A percentile compares a stretch with the other conserved stretches of the same genome.
Evolutionary conservation across 163 green algal species (phyloP).

Genomic region (Trebouxia gelatinosa): DNA sequence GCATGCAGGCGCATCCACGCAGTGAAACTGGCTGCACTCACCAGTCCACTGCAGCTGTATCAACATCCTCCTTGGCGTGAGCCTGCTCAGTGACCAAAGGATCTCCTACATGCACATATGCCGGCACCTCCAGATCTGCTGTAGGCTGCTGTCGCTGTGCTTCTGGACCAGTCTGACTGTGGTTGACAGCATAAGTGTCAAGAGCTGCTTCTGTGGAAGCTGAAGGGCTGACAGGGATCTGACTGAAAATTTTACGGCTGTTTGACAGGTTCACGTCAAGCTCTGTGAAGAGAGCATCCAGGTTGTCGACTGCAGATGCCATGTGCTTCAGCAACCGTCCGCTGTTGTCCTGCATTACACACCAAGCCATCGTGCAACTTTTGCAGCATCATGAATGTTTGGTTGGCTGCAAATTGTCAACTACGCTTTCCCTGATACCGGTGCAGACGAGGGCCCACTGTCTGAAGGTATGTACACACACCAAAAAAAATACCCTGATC

Average conservation of each 20-base stretch:
- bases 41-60: neutral
- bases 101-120: slow-evolving; percentile 17
- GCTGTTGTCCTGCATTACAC: slow-evolving; percentile 27
- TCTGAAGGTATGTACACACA: too few species aligned
- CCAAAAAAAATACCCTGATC: neutral
- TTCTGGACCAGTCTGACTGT: neutral
- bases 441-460: too few species aligned
- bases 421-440: too few species aligned
- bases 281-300: slow-evolving; percentile 68
- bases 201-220: neutral
- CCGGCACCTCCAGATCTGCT: neutral
- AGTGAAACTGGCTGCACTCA: too few species aligned
- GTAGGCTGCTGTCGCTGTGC: neutral
- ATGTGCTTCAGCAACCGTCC: slow-evolving; percentile 45
- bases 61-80: too few species aligned
- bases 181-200: neutral
- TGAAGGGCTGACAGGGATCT: neutral
- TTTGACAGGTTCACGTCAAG: slow-evolving; percentile 51
- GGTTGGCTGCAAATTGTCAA: neutral
- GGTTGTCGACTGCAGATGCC: slow-evolving; percentile 41
- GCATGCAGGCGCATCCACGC: too few species aligned
- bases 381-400: neutral
- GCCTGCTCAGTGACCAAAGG: neutral
- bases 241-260: slow-evolving; percentile 39
- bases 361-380: neutral